phyloP scores from a whole-genome alignment of 192 early-diverging fungal species.

The Umbelopsis isabellina region DNA sequence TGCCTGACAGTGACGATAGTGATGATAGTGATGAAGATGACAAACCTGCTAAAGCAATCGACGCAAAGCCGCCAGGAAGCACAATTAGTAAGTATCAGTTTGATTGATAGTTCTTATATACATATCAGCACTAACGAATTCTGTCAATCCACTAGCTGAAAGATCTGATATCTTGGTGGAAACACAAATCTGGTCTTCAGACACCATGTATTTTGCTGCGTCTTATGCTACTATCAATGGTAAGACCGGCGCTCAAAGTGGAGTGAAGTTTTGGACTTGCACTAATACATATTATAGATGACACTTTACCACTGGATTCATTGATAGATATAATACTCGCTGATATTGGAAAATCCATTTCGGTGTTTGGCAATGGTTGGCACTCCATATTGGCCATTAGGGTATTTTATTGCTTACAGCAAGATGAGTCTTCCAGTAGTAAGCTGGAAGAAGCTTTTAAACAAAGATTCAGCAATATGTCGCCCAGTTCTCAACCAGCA shows the following conservation, averaged over 20 bases:
- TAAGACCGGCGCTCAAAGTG: background rate
- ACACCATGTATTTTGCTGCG: background rate
- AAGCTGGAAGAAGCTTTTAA: background rate
- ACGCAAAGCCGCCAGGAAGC: background rate
- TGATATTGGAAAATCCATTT: conserved; percentile 2
- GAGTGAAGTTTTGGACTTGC: background rate
- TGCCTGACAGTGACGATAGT: conserved; percentile 30
- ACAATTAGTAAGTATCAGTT: background rate
- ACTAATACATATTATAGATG: background rate
- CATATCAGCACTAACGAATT: background rate
- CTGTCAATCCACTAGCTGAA: background rate
- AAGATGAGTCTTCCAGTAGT: background rate
- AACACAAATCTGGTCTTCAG: background rate
- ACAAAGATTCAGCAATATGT: background rate
- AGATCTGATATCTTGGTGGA: background rate
- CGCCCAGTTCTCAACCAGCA: background rate
- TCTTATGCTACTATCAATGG: background rate
- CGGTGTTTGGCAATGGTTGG: conserved; percentile 8
- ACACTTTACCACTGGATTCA: background rate
- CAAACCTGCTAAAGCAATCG: background rate
- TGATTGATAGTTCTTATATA: background rate
- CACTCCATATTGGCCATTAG: background rate
- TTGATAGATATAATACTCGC: background rate
- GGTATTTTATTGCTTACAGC: background rate
- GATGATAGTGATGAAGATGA: conserved; percentile 23